Base-by-base conservation (phyloP, 352 stramenopile genomes). In the Phytophthora fragariaefolia region DNA sequence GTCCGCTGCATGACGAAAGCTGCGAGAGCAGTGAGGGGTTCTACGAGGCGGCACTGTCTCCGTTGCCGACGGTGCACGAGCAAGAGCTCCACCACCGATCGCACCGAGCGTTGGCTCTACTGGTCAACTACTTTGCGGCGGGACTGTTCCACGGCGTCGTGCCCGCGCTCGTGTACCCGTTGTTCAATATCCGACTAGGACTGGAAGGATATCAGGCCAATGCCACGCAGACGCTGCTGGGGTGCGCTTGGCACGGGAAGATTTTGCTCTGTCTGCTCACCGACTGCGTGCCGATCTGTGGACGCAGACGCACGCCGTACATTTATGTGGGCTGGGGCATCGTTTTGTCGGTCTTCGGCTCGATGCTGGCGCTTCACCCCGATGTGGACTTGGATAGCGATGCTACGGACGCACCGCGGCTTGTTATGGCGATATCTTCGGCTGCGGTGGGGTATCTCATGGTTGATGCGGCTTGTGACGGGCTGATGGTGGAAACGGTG, bases 401-500 rank as follows among this genome's bases (percentile, higher is more conserved):
- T 30, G 18, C 7, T 5, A 30, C 65, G 7, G 58, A 69, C 30
- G 79, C 79, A 30, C 73, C 88, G 36, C 68, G 83, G 34, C 69
- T 90, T 27, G 76, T 91, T 58, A 74, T 91, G 34, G 30, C 68
- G 8, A 75, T 79, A 32, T 65, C 74, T 10, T 63, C 87, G 20
- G 81, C 81, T 1, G 93, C 91, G 18, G 51, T 92, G 6, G 69
- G 63, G 6, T 66, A 70, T 32, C 61, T 76, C 7, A 54, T 93
- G 22, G 80, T 85, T 1, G 85, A 95, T 38, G 83, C 91, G n/a
- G 77, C 78, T 7, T 90, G 82, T 58, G 87, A 95, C 47, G 85
- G 81, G 0, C 51, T 93, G 38, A 88, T 95, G 80, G 85, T 93
- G 55, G 83, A 94, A 75, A 86, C 83, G 36, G 82, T 87, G 3